Evolutionary conservation across 2,329 filamentous ascomycete species (phyloP), one percentile per base, ranked within the genome.

Genomic region (Phyllosticta citrichinensis): DNA sequence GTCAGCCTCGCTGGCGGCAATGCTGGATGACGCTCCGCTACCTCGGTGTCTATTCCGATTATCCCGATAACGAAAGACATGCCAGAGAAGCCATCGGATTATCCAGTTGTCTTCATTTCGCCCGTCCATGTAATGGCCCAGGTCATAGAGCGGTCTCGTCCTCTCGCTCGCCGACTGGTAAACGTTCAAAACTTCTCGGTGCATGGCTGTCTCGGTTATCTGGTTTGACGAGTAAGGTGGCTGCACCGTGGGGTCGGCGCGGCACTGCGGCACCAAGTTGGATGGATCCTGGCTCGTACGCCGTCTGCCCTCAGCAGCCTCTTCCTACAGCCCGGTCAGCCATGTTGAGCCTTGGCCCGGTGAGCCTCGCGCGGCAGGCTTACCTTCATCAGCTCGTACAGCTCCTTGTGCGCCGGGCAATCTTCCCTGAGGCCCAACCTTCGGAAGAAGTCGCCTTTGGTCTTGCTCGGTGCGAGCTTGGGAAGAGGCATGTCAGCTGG

Each of bases 21-120:
- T 47, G 58, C 58, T 60, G 58, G 58, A 60, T 54, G 58, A 60
- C 56, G 58, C 58, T 55, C 58, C 58, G 54, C 58, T 60, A 60
- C 60, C 60, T 56, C 57, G 58, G 52, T 62, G 58, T 51, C 64
- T 55, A 33, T 64, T 63, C 61, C 77, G 74, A 63, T 76, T 73
- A 64, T 76, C 73, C 24, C 72, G 68, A 63, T 77, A 79, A n/a
- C 78, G 75, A 63, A 80, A 80, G 62, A 77, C 76, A 65, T 80
- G 78, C 78, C 78, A 80, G 5, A 80, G 71, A 64, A 77, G 76
- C 78, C 78, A 80, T n/a, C 75, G 70, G 30, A 78, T 78, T 47
- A 80, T 75, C 78, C 78, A 80, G 60, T 80, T 80, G 64, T 76
- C 75, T 64, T 78, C 74, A 52, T 74, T 74, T 10, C 74, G 70